A percentile compares a stretch with the other conserved stretches of the same genome.
phyloP scores from a whole-genome alignment of 768 basidiomycete species.

The Termitomyces sp. region DNA sequence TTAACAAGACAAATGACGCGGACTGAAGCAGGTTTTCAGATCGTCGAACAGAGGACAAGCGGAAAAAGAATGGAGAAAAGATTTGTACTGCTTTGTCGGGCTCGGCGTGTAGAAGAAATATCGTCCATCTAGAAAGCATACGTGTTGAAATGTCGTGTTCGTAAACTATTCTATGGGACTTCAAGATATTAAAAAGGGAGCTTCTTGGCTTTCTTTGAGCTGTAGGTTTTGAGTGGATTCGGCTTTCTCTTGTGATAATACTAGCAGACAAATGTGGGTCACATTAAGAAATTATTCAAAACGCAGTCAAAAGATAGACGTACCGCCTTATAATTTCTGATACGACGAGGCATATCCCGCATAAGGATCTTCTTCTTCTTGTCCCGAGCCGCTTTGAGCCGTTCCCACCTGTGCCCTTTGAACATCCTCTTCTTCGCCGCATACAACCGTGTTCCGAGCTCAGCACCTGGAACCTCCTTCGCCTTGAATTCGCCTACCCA shows the following conservation, averaged over 20 bases:
- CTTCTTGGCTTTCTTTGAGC: slow-evolving; percentile 43
- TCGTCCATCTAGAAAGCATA: neutral
- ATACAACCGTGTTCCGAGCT: slow-evolving; percentile 61
- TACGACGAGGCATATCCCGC: slow-evolving; percentile 64
- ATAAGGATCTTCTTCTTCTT: slow-evolving; percentile 50
- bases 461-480: slow-evolving; percentile 39
- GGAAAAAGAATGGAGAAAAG: neutral
- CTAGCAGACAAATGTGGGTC: slow-evolving; percentile 19
- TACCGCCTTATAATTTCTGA: slow-evolving; percentile 62
- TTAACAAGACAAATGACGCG: neutral
- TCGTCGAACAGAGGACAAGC: neutral
- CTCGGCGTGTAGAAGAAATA: neutral
- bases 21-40: neutral
- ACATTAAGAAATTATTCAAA: neutral
- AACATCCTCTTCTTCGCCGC: slow-evolving; percentile 80
- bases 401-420: slow-evolving; percentile 90
- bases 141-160: neutral
- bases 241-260: slow-evolving; percentile 46
- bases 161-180: neutral
- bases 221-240: slow-evolving; percentile 51
- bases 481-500: slow-evolving; percentile 42
- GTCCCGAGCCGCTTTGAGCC: slow-evolving; percentile 40
- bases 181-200: slow-evolving; percentile 44
- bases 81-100: neutral
- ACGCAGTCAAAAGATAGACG: slow-evolving; percentile 18